Base-by-base conservation (phyloP, 306 rosid species). In the Carpinus viminea region DNA sequence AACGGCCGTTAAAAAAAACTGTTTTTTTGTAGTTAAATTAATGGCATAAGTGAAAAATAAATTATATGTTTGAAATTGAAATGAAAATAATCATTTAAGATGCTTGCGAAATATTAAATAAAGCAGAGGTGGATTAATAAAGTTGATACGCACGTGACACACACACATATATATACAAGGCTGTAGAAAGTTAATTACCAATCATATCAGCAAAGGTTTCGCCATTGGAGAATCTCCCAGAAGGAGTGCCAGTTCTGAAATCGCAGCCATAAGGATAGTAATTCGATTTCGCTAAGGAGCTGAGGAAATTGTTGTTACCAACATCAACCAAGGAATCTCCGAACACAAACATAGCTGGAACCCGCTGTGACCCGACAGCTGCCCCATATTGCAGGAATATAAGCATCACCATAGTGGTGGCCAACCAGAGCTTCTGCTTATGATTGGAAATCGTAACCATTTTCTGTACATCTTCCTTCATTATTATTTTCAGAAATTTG, bases 221-320 rank as follows among this genome's bases (percentile, higher is more conserved):
- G 74, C 95, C 98, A 83, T 94, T 94, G 43, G 93, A 80, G 57
- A 92, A 94, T 76, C 98, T 82, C 2, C 98, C 98, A 47, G 98
- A 81, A n/a, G 88, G n/a, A 1, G 88, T 9, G 2, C 93, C 93
- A n/a, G 47, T 18, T 8, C 2, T 7, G 83, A 73, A 89, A 50
- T 94, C 98, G 54, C 86, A 68, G 71, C 98, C 98, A 36, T 92
- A 92, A 52, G 98, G 97, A 76, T 1, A 82, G 82, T 69, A 94
- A 69, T 92, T 88, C 45, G 98, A 64, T 85, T 65, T 94, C 2
- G 96, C 97, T 0, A 80, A 0, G 2, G 97, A 56, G 28, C 24
- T 82, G 0, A 94, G 82, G 83, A 59, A 87, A 80, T 92, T 94
- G 62, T 92, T 92, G 88, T 94, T 94, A 45, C 98, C 98, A 81